phyloP scores from a whole-genome alignment of 371 early-diverging fungal genomes.

The Mucor ambiguus region DNA sequence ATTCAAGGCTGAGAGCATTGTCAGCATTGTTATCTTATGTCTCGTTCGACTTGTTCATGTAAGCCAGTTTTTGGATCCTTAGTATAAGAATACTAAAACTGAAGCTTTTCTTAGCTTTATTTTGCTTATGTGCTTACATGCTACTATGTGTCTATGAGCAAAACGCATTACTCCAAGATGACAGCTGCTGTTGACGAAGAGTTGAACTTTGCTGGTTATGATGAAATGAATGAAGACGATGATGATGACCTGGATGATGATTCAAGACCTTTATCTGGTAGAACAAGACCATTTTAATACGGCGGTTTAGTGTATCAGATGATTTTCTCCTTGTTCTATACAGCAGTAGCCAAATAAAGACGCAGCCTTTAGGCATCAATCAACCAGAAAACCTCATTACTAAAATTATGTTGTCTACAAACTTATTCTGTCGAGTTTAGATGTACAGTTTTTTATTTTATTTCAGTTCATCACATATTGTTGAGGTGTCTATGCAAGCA shows the following conservation, averaged over 20 bases:
- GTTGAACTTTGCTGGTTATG: conserved; percentile 22
- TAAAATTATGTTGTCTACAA: neutral
- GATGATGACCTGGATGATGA: conserved; percentile 9
- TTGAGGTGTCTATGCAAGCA: conserved; percentile 11
- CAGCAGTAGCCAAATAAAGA: neutral
- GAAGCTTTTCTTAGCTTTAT: conserved; percentile 33
- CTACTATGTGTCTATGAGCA: conserved; percentile 35
- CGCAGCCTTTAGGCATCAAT: neutral
- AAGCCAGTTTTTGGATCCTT: conserved; percentile 2
- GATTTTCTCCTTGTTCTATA: neutral
- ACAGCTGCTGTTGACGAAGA: conserved; percentile 28
- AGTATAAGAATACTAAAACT: neutral
- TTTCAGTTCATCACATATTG: conserved; percentile 6
- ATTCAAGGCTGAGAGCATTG: conserved; percentile 39
- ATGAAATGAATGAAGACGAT: conserved; percentile 21
- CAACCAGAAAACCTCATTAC: neutral
- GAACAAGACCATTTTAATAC: neutral
- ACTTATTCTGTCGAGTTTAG: neutral
- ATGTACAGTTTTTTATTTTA: neutral
- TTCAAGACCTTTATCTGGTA: conserved; percentile 12
- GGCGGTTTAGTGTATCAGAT: neutral
- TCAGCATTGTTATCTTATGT: conserved; percentile 43
- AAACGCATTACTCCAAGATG: conserved; percentile 37
- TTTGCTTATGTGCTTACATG: conserved; percentile 42
- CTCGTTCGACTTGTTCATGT: conserved; percentile 43